These are phyloP conservation scores for Straminergon stramineum DNA, from an alignment of 225 moss, liverwort and hornwort genomes.

Conservation along the genomic window DNA sequence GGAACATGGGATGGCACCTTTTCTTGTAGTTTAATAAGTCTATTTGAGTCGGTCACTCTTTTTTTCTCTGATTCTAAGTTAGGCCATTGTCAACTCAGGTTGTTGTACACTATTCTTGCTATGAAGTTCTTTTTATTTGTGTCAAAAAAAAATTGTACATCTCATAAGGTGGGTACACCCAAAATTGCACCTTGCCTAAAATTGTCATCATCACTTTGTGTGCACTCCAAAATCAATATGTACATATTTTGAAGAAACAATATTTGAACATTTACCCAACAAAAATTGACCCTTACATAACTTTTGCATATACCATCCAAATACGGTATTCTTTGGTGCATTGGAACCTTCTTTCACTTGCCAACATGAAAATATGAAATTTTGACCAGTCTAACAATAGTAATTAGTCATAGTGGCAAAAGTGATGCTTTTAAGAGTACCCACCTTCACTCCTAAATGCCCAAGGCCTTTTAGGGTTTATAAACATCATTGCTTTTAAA, in stretches of 20 bases:
- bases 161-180: no score
- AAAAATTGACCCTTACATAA: background rate
- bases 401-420: no score
- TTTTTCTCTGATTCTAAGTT: background rate
- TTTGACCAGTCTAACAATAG: background rate
- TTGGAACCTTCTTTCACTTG: background rate
- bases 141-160: background rate
- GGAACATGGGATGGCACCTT: background rate
- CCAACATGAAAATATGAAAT: background rate
- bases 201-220: no score
- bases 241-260: background rate
- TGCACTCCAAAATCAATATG: background rate
- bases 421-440: no score
- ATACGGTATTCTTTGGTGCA: fast-evolving
- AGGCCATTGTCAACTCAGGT: fast-evolving
- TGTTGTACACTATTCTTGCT: background rate
- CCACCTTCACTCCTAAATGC: no score
- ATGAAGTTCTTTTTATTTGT: background rate
- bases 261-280: no score
- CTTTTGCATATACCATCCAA: background rate
- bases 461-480: no score
- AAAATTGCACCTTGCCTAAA: no score
- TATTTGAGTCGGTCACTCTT: background rate
- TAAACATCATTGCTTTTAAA: no score
- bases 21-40: background rate